Base-by-base conservation (phyloP, 495 filamentous ascomycete species). In the Immersiella caudata region DNA sequence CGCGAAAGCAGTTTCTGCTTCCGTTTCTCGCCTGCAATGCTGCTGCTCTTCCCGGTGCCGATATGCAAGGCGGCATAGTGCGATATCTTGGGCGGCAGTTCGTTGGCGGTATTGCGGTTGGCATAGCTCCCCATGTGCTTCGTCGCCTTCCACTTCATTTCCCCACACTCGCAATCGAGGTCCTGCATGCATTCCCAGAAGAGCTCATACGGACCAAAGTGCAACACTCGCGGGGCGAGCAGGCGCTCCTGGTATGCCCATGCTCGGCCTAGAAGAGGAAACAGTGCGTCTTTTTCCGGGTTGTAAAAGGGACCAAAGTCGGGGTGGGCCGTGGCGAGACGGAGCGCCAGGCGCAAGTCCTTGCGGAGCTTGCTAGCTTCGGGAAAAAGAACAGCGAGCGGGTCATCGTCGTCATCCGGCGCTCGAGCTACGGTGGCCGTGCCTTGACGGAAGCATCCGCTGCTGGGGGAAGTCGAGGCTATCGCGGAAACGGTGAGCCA, bases 401-500 rank as follows among this genome's bases (percentile, higher is more conserved):
- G 35, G 12, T 64, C 62, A 0, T 55, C 21, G 52, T 22, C 9
- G 24, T 52, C 25, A 5, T 11, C 6, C 0, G 62, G 62, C 0
- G 46, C 25, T 4, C 55, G 24, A 8, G 62, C 49, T 12, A 49
- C 24, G 24, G 40, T 55, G 11, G 20, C 16, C 46, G 25, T 9
- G 24, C 11, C 22, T 2, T 8, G 40, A 46, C 46, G n/a, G 56
- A 60, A 52, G n/a, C 49, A 60, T 16, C 64, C 64, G 25, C 24
- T 29, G 40, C 33, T 49, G 5, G 56, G 40, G n/a, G 64, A 60
- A 0, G 35, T 29, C 11, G 64, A 58, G 11, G 55, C 56, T 2
- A 65, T 59, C 24, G 71, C 71, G 21, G 62, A 70, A 36, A 76
- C 61, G 12, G 70, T 71, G 24, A 76, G 60, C 57, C 67, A 62